Percentiles rank a stretch among this genome's conserved stretches.
Evolutionary conservation across 176 grass and related monocot species (phyloP).

Genomic region (Carex littledalei): DNA sequence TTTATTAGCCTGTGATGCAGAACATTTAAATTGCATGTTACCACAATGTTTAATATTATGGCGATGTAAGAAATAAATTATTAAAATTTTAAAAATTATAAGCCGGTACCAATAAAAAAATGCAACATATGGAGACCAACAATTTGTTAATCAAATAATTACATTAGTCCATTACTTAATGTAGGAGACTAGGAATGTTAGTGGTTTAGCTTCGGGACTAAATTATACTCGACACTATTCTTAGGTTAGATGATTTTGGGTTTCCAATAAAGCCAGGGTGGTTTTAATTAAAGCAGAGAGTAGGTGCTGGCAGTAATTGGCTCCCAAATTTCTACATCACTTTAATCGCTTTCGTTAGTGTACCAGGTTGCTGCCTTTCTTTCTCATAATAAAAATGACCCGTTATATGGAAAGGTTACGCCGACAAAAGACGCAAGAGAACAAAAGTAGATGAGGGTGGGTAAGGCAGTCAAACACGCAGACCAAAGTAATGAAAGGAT

Average conservation of each 20-base stretch:
- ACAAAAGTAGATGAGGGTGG: not conserved
- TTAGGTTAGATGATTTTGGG: not conserved
- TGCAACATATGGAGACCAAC: not conserved
- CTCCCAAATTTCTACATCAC: not conserved
- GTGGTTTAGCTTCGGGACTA: not conserved
- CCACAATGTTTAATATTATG: not conserved
- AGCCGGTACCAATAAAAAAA: not conserved
- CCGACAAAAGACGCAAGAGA: not conserved
- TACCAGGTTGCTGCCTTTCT: not conserved
- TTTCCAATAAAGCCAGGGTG: slow-evolving; percentile 21
- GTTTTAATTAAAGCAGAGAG: slow-evolving; percentile 5
- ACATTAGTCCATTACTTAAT: not conserved
- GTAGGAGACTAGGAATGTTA: not conserved
- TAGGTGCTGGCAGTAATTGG: slow-evolving; percentile 17
- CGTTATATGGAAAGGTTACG: not conserved
- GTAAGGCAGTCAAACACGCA: slow-evolving; percentile 28
- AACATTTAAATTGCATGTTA: not conserved
- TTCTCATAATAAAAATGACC: not conserved
- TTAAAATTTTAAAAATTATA: not conserved
- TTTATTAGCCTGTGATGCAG: not conserved
- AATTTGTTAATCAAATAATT: not conserved
- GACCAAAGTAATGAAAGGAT: slow-evolving; percentile 24
- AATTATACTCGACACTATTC: not conserved
- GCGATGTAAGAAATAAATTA: not conserved
- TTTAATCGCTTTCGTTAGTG: not conserved